Evolutionary conservation across 2,329 filamentous ascomycete species (phyloP).

Genomic region (Herpotrichia juniperi): DNA sequence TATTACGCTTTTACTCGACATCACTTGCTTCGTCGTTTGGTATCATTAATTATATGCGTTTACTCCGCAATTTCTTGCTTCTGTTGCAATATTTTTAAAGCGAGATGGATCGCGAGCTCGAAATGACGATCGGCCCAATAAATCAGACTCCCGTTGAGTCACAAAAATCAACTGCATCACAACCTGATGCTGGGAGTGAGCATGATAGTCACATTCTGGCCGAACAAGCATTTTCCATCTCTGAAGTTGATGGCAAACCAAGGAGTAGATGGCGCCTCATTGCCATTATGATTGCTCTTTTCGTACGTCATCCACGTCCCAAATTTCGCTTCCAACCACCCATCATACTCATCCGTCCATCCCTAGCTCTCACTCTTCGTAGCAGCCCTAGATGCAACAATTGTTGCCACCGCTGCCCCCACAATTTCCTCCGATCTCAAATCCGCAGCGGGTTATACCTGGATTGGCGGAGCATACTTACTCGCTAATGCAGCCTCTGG

Average conservation of each 20-base stretch:
- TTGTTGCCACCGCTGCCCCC: conserved; percentile 69
- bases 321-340: background rate
- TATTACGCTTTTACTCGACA: no score
- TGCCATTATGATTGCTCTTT: conserved; percentile 39
- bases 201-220: background rate
- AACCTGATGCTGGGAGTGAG: background rate
- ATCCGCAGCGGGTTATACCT: conserved; percentile 73
- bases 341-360: background rate
- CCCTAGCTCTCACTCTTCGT: conserved; percentile 48
- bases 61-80: no score
- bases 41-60: no score
- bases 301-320: conserved; percentile 26
- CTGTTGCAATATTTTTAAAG: no score
- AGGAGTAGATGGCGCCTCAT: conserved; percentile 33
- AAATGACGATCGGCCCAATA: conserved; percentile 12
- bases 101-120: conserved; percentile 21
- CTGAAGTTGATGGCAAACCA: conserved; percentile 15
- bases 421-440: conserved; percentile 68
- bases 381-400: conserved; percentile 58
- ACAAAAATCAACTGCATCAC: background rate
- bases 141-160: background rate
- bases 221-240: conserved; percentile 8
- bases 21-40: no score
- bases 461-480: conserved; percentile 78
- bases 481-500: conserved; percentile 70